phyloP scores from a whole-genome alignment of 768 basidiomycete species.

The Tricholoma hemisulphureum region DNA sequence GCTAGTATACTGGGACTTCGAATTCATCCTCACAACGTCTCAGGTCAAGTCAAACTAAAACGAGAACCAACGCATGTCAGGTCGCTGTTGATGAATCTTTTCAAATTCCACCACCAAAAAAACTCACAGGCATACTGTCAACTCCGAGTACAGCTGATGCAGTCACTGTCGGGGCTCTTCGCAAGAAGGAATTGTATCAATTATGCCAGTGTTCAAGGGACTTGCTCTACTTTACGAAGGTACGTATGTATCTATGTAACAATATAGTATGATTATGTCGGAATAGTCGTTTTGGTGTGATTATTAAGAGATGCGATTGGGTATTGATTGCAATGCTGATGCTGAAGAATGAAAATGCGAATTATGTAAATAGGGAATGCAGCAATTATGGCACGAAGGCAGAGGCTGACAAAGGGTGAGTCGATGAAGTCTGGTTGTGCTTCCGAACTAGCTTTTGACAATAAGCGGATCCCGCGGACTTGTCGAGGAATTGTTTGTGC shows the following conservation, averaged over 20 bases:
- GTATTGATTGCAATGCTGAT: conserved; percentile 19
- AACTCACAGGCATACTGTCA: not conserved
- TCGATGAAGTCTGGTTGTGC: conserved; percentile 1
- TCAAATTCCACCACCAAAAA: not conserved
- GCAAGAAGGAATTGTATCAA: not conserved
- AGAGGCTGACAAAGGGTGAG: not conserved
- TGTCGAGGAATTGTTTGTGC: not conserved
- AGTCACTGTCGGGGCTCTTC: not conserved
- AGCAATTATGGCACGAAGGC: no score
- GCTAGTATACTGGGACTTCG: no score
- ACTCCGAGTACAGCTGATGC: not conserved
- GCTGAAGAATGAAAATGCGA: conserved; percentile 14
- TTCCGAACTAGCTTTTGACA: not conserved
- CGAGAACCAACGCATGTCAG: no score
- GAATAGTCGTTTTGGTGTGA: conserved; percentile 8
- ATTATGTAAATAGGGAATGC: conserved; percentile 6
- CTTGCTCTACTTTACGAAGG: conserved; percentile 7
- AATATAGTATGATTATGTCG: conserved; percentile 10
- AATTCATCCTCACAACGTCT: no score
- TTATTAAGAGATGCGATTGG: conserved; percentile 10
- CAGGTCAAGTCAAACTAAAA: not conserved
- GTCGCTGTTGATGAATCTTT: no score
- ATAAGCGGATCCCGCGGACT: not conserved
- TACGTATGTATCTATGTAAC: conserved; percentile 13
- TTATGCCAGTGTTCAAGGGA: conserved; percentile 7